These are phyloP conservation scores for Talaromyces borbonicus DNA, from an alignment of 495 filamentous ascomycete genomes.

Conservation along the genomic window DNA sequence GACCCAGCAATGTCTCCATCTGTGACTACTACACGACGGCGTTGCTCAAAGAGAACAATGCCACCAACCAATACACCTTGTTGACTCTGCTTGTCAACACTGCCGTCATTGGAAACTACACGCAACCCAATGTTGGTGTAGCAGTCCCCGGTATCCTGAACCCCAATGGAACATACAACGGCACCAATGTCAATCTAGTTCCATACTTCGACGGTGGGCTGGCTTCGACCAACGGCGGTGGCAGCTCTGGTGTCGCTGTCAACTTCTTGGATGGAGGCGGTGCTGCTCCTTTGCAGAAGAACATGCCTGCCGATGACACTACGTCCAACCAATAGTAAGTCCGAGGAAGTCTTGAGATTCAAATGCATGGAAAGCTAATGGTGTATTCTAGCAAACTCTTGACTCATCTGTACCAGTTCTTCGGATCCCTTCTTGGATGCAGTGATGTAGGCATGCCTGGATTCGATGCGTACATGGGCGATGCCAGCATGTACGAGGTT, in stretches of 20 bases:
- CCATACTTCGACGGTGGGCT: slow-evolving; percentile 44
- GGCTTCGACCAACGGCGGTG: slow-evolving; percentile 33
- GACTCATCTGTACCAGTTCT: slow-evolving; percentile 47
- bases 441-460: slow-evolving; percentile 29
- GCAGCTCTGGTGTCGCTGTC: slow-evolving; percentile 25
- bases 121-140: slow-evolving; percentile 32
- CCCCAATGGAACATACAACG: slow-evolving; percentile 28
- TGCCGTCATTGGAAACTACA: slow-evolving; percentile 47
- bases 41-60: slow-evolving; percentile 41
- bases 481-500: slow-evolving; percentile 34
- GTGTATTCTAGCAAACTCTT: slow-evolving; percentile 33
- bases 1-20: slow-evolving; percentile 35
- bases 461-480: slow-evolving; percentile 33
- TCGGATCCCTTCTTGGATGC: slow-evolving; percentile 43
- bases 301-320: slow-evolving; percentile 34
- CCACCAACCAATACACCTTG: slow-evolving; percentile 40
- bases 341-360: not conserved
- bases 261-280: slow-evolving; percentile 50
- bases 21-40: slow-evolving; percentile 48
- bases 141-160: slow-evolving; percentile 42
- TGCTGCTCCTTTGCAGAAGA: slow-evolving; percentile 36
- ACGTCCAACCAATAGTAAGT: slow-evolving; percentile 43
- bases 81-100: slow-evolving; percentile 46
- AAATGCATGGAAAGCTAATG: not conserved
- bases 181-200: slow-evolving; percentile 38